Base-by-base conservation (phyloP, 108 stramenopile genomes). In the Cyclotella baltica region DNA sequence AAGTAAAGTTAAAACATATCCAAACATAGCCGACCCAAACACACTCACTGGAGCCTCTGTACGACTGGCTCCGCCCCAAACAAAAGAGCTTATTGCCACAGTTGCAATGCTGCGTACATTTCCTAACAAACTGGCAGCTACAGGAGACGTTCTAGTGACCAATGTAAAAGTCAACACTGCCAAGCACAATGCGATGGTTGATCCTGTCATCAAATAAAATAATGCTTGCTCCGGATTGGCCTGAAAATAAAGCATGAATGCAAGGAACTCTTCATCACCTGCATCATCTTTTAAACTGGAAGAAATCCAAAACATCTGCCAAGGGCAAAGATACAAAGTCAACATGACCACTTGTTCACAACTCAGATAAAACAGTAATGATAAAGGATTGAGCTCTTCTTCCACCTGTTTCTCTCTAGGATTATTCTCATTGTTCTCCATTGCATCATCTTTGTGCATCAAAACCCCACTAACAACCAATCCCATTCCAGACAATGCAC, bases 71-170 rank as follows among this genome's bases (percentile, higher is more conserved):
- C 53, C 37, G 15, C 53, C 53, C 29, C 65, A 76, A 4, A 76
- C 15, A n/a, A 76, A 25, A 16, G 75, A 76, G 51, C 75, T 76
- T 20, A 76, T 59, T 31, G 65, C 64, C 47, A 76, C 75, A 23
- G 75, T 76, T 13, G 65, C 65, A 33, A 76, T 76, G 34, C 75
- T 76, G n/a, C 75, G 62, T 0, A 76, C 66, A 67, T 76, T 76
- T 8, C 75, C 75, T 5, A 76, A 57, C 28, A 76, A 61, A 56
- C 75, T 76, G 3, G 75, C 61, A 43, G 75, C 75, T 36, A 76
- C 75, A 36, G 75, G 75, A 46, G 75, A 76, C 38, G 75, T 76
- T 66, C 55, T 22, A 57, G 65, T 76, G 19, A 76, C 75, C 19
- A 76, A 67, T 4, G 55, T 52, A 55, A 76, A 76, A 0, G 75